These are phyloP conservation scores for Claviceps pazoutovae DNA, from an alignment of 2,329 filamentous ascomycete genomes.

Conservation along the genomic window DNA sequence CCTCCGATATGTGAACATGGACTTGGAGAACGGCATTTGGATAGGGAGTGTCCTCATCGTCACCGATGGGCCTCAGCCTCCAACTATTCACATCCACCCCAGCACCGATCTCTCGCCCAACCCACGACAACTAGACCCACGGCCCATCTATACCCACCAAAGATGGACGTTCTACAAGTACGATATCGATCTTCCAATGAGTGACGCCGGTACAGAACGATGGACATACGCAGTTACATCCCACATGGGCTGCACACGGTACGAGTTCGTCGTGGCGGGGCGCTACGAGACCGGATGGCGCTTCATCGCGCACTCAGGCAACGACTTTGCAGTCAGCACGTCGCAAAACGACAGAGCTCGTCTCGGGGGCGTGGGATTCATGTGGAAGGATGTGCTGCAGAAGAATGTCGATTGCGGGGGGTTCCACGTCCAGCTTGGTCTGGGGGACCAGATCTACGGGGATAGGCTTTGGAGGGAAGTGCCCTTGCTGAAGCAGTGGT, in stretches of 20 bases:
- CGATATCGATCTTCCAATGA: slow-evolving; percentile 80
- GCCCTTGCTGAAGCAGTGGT: slow-evolving; percentile 85
- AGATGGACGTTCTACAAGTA: slow-evolving; percentile 95
- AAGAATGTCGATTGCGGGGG: slow-evolving; percentile 94
- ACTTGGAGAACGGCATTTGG: slow-evolving; percentile 82
- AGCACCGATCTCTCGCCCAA: slow-evolving; percentile 86
- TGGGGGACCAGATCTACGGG: slow-evolving; percentile 91
- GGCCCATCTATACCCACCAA: slow-evolving; percentile 77
- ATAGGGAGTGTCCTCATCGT: slow-evolving; percentile 86
- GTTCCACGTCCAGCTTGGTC: slow-evolving; percentile 83
- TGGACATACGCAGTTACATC: slow-evolving; percentile 99
- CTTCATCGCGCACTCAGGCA: slow-evolving; percentile 90
- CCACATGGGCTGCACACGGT: slow-evolving; percentile 91
- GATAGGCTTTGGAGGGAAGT: slow-evolving; percentile 95
- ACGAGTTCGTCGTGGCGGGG: slow-evolving; percentile 91
- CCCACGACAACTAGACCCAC: slow-evolving; percentile 69
- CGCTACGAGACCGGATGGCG: slow-evolving; percentile 85
- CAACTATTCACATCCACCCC: slow-evolving; percentile 89
- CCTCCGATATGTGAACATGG: slow-evolving; percentile 92
- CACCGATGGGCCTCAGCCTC: slow-evolving; percentile 80
- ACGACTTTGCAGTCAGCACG: slow-evolving; percentile 84
- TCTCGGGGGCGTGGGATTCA: slow-evolving; percentile 78
- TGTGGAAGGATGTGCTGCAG: slow-evolving; percentile 98
- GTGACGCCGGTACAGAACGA: slow-evolving; percentile 62
- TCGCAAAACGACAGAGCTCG: slow-evolving; percentile 73